These are phyloP conservation scores for Fusarium poae DNA, from an alignment of 2,329 filamentous ascomycete genomes.

Conservation along the genomic window DNA sequence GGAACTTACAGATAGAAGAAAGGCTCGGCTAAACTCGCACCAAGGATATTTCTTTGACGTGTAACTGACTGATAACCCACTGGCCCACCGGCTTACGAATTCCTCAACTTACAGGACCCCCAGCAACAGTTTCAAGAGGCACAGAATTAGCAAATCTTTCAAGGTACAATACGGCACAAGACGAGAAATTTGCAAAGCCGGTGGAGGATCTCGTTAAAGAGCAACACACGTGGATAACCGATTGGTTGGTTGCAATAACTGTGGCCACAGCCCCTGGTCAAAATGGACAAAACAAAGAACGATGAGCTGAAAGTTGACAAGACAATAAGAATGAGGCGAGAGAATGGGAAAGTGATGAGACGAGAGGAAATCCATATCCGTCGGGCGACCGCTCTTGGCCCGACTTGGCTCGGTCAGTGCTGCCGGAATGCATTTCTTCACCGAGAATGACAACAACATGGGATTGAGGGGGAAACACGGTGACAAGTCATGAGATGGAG, in stretches of 20 bases:
- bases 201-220: conserved; percentile 11
- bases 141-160: conserved; percentile 14
- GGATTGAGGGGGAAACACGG: conserved; percentile 2
- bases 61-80: conserved; percentile 20
- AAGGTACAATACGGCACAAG: conserved; percentile 10
- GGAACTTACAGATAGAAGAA: conserved; percentile 3
- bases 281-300: conserved; percentile 26
- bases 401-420: conserved; percentile 21
- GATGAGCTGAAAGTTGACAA: conserved; percentile 17
- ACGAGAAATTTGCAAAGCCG: conserved; percentile 15
- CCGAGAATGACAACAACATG: conserved; percentile 18
- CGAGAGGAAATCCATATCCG: conserved; percentile 20
- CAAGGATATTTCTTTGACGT: conserved; percentile 10
- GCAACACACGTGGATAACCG: conserved; percentile 41
- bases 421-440: conserved; percentile 25
- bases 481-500: conserved; percentile 11
- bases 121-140: conserved; percentile 1
- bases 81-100: conserved; percentile 19
- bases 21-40: conserved; percentile 3
- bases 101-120: background rate
- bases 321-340: conserved; percentile 9
- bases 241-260: conserved; percentile 31
- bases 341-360: conserved; percentile 13
- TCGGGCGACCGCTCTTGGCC: conserved; percentile 27
- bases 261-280: conserved; percentile 25